phyloP scores from a whole-genome alignment of 2,329 filamentous ascomycete genomes.

The Drechslerella coelobrocha region DNA sequence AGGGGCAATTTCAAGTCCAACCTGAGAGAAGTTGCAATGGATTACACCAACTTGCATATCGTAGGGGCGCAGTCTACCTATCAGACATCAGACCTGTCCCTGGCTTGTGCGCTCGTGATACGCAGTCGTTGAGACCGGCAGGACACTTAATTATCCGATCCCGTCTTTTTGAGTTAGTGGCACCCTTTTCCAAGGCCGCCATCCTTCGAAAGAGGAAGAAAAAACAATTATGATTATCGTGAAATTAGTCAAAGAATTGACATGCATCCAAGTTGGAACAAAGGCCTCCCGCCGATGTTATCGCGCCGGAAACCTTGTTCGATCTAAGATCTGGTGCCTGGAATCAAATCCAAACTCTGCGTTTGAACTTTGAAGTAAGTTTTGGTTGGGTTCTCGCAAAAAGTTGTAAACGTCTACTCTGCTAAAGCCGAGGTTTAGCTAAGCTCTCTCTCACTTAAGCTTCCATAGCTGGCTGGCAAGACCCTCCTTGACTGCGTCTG shows the following conservation, averaged over 20 bases:
- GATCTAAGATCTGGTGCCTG: background rate
- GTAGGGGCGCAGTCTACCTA: slow-evolving; percentile 12
- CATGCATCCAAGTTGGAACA: too few relatives aligned
- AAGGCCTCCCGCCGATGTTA: too few relatives aligned
- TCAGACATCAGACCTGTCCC: slow-evolving; percentile 14
- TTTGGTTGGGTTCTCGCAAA: too few relatives aligned
- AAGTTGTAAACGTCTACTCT: too few relatives aligned
- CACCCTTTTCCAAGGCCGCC: slow-evolving; percentile 10
- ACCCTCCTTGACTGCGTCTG: too few relatives aligned
- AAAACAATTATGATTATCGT: too few relatives aligned
- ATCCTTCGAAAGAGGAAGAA: background rate
- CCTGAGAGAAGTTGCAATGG: background rate
- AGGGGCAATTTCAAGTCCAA: slow-evolving; percentile 34
- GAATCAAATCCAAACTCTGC: background rate
- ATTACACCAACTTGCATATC: slow-evolving; percentile 24
- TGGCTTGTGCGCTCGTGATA: slow-evolving; percentile 19
- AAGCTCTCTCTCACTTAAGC: too few relatives aligned
- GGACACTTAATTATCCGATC: slow-evolving; percentile 44
- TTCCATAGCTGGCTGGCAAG: too few relatives aligned
- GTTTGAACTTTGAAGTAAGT: too few relatives aligned
- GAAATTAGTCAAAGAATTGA: background rate
- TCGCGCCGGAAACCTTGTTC: background rate
- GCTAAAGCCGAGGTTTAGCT: too few relatives aligned
- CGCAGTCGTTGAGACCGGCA: slow-evolving; percentile 18
- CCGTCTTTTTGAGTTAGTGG: slow-evolving; percentile 18